A percentile compares a stretch with the other conserved stretches of the same genome.
phyloP scores from a whole-genome alignment of 208 protist genomes.

The Acanthamoeba royreba region DNA sequence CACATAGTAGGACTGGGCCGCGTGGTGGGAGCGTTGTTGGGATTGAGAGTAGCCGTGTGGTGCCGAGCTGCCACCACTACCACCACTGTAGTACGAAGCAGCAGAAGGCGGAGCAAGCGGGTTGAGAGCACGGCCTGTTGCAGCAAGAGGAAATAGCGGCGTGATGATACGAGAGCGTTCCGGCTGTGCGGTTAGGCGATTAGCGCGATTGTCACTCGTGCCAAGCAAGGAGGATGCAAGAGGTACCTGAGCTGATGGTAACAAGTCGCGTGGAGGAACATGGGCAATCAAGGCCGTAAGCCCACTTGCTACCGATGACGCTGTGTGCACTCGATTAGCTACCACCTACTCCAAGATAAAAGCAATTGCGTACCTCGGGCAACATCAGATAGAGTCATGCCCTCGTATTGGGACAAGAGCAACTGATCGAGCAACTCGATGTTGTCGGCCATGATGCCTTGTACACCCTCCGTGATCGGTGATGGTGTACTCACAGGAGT shows the following conservation, averaged over 20 bases:
- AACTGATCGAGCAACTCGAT: background rate
- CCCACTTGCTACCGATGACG: background rate
- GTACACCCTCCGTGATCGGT: background rate
- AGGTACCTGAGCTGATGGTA: too few relatives aligned
- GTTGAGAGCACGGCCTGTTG: background rate
- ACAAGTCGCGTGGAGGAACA: background rate
- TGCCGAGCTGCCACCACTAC: background rate
- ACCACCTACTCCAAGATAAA: background rate
- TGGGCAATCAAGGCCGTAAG: background rate
- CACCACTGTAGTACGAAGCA: background rate
- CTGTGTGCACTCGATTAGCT: background rate
- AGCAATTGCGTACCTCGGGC: background rate
- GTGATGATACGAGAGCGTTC: background rate
- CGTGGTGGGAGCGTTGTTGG: too few relatives aligned
- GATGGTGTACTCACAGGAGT: background rate
- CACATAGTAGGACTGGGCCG: background rate
- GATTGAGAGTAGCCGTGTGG: background rate
- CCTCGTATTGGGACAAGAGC: background rate
- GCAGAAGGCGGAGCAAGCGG: background rate
- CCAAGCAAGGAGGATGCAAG: too few relatives aligned
- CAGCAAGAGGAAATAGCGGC: background rate
- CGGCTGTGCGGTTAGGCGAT: background rate
- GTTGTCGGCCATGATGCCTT: background rate
- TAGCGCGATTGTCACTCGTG: too few relatives aligned
- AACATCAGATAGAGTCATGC: background rate